Evolutionary conservation across 257 asterid species (phyloP).

Genomic region (Lantana camara): DNA sequence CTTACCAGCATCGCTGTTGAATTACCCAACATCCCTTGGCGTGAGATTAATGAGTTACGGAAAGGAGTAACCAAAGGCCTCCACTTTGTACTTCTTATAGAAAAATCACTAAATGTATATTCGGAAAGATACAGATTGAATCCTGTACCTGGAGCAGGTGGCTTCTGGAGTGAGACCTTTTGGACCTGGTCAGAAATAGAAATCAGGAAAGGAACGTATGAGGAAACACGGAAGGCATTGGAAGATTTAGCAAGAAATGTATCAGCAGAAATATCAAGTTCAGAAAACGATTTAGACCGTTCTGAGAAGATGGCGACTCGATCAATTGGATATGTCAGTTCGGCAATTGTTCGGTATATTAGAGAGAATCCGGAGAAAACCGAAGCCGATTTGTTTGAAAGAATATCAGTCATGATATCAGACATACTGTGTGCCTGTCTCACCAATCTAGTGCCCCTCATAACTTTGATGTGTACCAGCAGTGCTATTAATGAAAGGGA

Average conservation of each 20-base stretch:
- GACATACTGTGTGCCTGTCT: too few species aligned
- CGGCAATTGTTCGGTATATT: slow-evolving; percentile 17
- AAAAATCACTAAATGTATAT: not conserved
- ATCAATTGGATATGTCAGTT: slow-evolving; percentile 14
- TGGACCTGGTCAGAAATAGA: too few species aligned
- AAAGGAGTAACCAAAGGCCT: not conserved
- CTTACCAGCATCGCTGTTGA: slow-evolving; percentile 37
- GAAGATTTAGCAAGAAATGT: not conserved
- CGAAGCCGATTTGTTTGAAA: too few species aligned
- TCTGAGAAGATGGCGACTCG: slow-evolving; percentile 16
- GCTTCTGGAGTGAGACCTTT: too few species aligned
- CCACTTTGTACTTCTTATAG: not conserved
- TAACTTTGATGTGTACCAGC: slow-evolving; percentile 32
- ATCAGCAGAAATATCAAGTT: slow-evolving; percentile 6
- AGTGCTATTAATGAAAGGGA: slow-evolving; percentile 36
- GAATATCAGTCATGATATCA: too few species aligned
- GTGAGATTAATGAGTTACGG: not conserved
- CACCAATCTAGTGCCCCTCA: too few species aligned
- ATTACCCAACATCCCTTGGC: slow-evolving; percentile 19
- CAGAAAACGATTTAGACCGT: not conserved
- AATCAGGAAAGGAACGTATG: too few species aligned
- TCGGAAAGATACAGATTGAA: too few species aligned
- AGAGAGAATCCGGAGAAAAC: too few species aligned
- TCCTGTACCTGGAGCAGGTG: too few species aligned
- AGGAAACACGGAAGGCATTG: too few species aligned